Percentiles rank a stretch among this genome's conserved stretches.
Evolutionary conservation across 768 basidiomycete species (phyloP).

Genomic region (Scleroderma citrinum): DNA sequence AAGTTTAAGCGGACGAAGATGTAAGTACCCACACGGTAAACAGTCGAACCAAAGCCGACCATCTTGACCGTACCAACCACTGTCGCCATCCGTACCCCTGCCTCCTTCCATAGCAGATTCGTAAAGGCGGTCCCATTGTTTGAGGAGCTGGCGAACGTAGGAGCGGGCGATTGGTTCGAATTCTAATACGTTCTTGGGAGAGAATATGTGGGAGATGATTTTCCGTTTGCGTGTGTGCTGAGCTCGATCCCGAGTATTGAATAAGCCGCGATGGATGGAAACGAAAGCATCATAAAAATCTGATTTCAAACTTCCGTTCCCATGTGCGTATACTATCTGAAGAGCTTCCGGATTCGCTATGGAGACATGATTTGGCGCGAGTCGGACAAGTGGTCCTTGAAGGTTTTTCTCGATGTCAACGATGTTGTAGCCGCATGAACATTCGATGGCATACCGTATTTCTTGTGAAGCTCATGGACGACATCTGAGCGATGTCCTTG

Average conservation of each 20-base stretch:
- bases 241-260: slow-evolving; percentile 70
- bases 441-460: slow-evolving; percentile 49
- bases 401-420: not conserved
- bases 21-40: slow-evolving; percentile 52
- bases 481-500: slow-evolving; percentile 71
- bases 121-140: slow-evolving; percentile 72
- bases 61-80: slow-evolving; percentile 52
- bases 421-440: not conserved
- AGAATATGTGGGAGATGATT: slow-evolving; percentile 81
- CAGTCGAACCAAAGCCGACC: slow-evolving; percentile 71
- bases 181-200: slow-evolving; percentile 77
- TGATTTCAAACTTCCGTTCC: slow-evolving; percentile 77
- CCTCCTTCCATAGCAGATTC: slow-evolving; percentile 49
- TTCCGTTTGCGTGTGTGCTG: slow-evolving; percentile 90
- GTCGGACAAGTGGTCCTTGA: slow-evolving; percentile 58
- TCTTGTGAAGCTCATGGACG: slow-evolving; percentile 67
- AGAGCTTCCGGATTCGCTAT: slow-evolving; percentile 77
- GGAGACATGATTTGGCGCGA: slow-evolving; percentile 74
- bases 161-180: slow-evolving; percentile 75
- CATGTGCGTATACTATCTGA: slow-evolving; percentile 70
- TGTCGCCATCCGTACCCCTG: slow-evolving; percentile 54
- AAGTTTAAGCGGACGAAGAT: not conserved
- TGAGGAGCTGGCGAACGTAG: slow-evolving; percentile 54
- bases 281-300: slow-evolving; percentile 80
- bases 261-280: slow-evolving; percentile 64